A percentile compares a stretch with the other conserved stretches of the same genome.
These are phyloP conservation scores for Paramyrothecium sp. DNA, from an alignment of 2,329 filamentous ascomycete genomes.

Conservation along the genomic window DNA sequence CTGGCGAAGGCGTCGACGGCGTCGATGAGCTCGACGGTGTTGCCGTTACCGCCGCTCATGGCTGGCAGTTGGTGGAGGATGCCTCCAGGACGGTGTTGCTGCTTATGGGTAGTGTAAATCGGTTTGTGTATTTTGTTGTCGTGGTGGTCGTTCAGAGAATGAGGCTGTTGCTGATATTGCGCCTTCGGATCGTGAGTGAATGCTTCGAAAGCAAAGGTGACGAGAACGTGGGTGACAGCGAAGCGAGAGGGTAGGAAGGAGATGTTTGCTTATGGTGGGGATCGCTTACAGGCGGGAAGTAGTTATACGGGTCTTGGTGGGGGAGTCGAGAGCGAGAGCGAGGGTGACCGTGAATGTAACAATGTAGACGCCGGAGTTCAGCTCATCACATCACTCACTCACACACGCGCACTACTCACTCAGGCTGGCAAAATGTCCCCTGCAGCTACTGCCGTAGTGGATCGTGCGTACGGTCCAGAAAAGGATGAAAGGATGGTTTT, in stretches of 20 bases:
- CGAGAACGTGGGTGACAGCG: too few species aligned
- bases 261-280: neutral
- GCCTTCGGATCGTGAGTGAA: too few species aligned
- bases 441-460: neutral
- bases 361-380: neutral
- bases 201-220: too few species aligned
- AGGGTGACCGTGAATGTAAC: neutral
- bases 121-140: neutral
- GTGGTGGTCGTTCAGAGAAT: too few species aligned
- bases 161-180: too few species aligned
- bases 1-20: constrained; percentile 54
- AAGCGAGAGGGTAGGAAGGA: too few species aligned
- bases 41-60: constrained; percentile 26
- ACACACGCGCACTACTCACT: neutral
- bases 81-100: neutral
- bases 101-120: neutral
- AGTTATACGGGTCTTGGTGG: neutral
- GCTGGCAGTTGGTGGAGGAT: constrained; percentile 7
- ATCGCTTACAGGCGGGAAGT: neutral
- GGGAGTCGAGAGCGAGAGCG: neutral
- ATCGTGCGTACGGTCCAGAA: neutral
- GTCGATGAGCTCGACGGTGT: constrained; percentile 46
- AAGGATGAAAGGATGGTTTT: neutral
- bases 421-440: neutral
- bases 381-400: neutral